These are phyloP conservation scores for Microbotryomycetes sp. DNA, from an alignment of 1,284 basidiomycete genomes.

Conservation along the genomic window DNA sequence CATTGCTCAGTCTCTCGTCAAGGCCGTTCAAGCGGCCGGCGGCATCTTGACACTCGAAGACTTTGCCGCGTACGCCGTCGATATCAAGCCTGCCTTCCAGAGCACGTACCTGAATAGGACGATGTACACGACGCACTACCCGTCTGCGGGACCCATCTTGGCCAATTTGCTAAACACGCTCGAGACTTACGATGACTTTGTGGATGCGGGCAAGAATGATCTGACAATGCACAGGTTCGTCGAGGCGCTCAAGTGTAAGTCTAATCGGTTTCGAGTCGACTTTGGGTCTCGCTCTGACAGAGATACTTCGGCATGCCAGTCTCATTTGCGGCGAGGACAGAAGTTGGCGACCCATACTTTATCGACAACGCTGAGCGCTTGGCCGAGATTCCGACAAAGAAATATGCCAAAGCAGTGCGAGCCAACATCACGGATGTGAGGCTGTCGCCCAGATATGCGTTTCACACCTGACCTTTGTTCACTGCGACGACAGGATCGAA, in stretches of 20 bases:
- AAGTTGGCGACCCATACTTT: conserved; percentile 68
- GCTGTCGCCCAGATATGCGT: too few species aligned
- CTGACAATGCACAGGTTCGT: conserved; percentile 63
- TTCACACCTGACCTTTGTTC: neutral
- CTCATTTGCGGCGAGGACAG: conserved; percentile 55
- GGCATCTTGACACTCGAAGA: conserved; percentile 70
- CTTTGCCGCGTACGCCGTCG: conserved; percentile 60
- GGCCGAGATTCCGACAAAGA: conserved; percentile 59
- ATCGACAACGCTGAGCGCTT: conserved; percentile 53
- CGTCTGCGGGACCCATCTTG: conserved; percentile 71
- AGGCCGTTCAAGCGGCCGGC: conserved; percentile 59
- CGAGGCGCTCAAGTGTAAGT: conserved; percentile 66
- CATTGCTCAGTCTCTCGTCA: conserved; percentile 64
- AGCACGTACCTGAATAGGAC: conserved; percentile 68
- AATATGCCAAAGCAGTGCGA: conserved; percentile 56
- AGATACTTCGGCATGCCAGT: too few species aligned
- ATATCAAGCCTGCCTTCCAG: conserved; percentile 63
- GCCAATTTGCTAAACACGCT: conserved; percentile 72
- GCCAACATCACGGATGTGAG: conserved; percentile 71
- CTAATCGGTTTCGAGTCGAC: conserved; percentile 1
- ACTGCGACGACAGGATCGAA: conserved; percentile 53
- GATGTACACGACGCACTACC: conserved; percentile 75
- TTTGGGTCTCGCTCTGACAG: neutral
- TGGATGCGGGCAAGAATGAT: conserved; percentile 48
- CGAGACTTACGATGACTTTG: conserved; percentile 55